Conservation (phyloP, 2,329 filamentous ascomycete genomes). For the Epichloe bromicola region DNA sequence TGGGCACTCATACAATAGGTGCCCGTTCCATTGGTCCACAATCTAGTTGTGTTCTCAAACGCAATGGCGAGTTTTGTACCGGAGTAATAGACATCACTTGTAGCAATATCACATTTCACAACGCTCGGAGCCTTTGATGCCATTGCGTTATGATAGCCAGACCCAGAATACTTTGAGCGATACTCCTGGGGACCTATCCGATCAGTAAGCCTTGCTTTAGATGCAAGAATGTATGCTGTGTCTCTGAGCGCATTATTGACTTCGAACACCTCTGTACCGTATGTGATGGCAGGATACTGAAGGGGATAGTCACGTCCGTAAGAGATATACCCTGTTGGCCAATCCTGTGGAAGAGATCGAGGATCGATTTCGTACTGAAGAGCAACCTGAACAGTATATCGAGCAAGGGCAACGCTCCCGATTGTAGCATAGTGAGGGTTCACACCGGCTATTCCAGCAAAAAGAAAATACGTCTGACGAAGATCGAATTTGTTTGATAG, state of each 20-base stretch:
- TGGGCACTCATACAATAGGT: constrained; percentile 59
- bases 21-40: constrained; percentile 56
- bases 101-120: constrained; percentile 53
- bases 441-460: constrained; percentile 62
- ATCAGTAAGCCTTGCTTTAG: constrained; percentile 39
- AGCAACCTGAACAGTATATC: constrained; percentile 60
- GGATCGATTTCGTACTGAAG: constrained; percentile 65
- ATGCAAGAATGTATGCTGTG: constrained; percentile 36
- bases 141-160: constrained; percentile 25
- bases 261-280: constrained; percentile 60
- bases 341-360: constrained; percentile 53
- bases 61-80: constrained; percentile 46
- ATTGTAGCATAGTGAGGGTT: constrained; percentile 56
- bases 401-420: constrained; percentile 52
- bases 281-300: constrained; percentile 44
- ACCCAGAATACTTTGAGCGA: constrained; percentile 36
- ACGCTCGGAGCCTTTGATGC: constrained; percentile 39
- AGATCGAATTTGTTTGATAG: constrained; percentile 52
- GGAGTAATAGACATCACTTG: constrained; percentile 60
- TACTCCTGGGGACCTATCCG: constrained; percentile 35
- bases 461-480: constrained; percentile 53
- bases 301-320: constrained; percentile 43
- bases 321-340: constrained; percentile 54
- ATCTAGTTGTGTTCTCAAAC: constrained; percentile 49
- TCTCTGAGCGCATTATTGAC: constrained; percentile 46